Percentiles rank a stretch among this genome's conserved stretches.
Evolutionary conservation across 768 basidiomycete species (phyloP).

Genomic region (Suillus alpinus): DNA sequence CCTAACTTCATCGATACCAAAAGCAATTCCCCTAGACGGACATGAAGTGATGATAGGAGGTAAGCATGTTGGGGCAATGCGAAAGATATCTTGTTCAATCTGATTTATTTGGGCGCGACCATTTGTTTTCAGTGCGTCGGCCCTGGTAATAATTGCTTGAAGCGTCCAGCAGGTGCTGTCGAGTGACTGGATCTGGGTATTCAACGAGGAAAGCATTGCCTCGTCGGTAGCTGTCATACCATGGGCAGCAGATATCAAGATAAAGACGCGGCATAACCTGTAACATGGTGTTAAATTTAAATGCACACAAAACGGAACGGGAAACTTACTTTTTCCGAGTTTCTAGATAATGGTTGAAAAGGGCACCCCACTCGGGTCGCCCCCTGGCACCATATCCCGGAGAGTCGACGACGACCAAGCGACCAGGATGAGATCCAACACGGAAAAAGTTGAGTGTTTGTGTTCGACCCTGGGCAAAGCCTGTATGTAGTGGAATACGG

Average conservation of each 20-base stretch:
- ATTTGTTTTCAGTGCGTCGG: slow-evolving; percentile 45
- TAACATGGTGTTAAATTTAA: neutral
- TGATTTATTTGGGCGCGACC: slow-evolving; percentile 35
- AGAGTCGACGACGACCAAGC: slow-evolving; percentile 70
- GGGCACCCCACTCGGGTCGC: slow-evolving; percentile 68
- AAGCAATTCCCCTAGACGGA: slow-evolving; percentile 46
- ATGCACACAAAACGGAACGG: neutral
- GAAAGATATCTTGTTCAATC: slow-evolving; percentile 52
- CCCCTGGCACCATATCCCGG: slow-evolving; percentile 80
- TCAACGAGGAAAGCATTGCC: slow-evolving; percentile 58
- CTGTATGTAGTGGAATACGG: neutral
- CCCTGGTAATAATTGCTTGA: slow-evolving; percentile 73
- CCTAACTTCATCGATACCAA: slow-evolving; percentile 58
- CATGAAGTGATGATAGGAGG: slow-evolving; percentile 58
- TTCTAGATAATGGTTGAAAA: slow-evolving; percentile 64
- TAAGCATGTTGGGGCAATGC: slow-evolving; percentile 56
- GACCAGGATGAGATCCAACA: slow-evolving; percentile 53
- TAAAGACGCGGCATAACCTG: slow-evolving; percentile 69
- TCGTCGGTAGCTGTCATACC: slow-evolving; percentile 54
- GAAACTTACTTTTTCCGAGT: slow-evolving; percentile 57
- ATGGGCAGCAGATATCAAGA: slow-evolving; percentile 69
- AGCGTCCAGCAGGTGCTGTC: slow-evolving; percentile 50
- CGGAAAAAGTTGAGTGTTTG: slow-evolving; percentile 69
- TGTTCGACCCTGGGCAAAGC: slow-evolving; percentile 58
- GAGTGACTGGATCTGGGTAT: slow-evolving; percentile 26